Base-by-base conservation (phyloP, 2,329 filamentous ascomycete genomes). In the Aspergillus melleus region DNA sequence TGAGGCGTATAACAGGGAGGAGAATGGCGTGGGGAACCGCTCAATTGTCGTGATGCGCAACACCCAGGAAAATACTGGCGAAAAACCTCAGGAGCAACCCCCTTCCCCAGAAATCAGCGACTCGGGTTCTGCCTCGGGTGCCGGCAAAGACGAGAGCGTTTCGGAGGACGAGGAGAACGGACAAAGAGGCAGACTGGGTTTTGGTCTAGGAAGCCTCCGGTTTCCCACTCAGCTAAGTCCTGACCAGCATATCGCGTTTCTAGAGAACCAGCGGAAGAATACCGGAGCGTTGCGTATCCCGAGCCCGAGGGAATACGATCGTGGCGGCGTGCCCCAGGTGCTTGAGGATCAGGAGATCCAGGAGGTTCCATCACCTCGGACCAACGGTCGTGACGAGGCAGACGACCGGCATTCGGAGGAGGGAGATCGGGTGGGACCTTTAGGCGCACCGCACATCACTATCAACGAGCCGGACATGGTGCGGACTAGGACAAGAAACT, bases 221-320 rank as follows among this genome's bases (percentile, higher is more conserved):
- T 69, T 88, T 10, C 84, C 85, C 0, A 74, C 78, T 4, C 81
- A 78, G 51, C 73, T 85, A 52, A 81, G 83, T 36, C 83, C 90
- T 49, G 90, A 92, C 57, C 89, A 93, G 62, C 91, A 96, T 70
- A 96, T 97, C 69, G 90, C 90, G 6, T 95, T 98, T 68, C 75
- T 97, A 14, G 87, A 96, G 73, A 88, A 90, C 32, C 94, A 97
- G 73, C 86, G 92, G 42, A 86, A 87, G 62, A 88, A 90, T 58
- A 88, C 87, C 55, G 87, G 88, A 36, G 87, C 92, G 0, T 79
- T 98, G 49, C 89, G 92, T 46, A 98, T 99, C 68, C 95, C 95
- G 0, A 93, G 93, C 20, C 95, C 95, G 1, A 84, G 93, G 67
- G 95, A 98, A 71, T 93, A 90, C 52, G 95, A 99, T 68, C 86